Evolutionary conservation across 495 filamentous ascomycete genomes (phyloP), one percentile per base, ranked within the genome.

Genomic region (Recurvomyces mirabilis): DNA sequence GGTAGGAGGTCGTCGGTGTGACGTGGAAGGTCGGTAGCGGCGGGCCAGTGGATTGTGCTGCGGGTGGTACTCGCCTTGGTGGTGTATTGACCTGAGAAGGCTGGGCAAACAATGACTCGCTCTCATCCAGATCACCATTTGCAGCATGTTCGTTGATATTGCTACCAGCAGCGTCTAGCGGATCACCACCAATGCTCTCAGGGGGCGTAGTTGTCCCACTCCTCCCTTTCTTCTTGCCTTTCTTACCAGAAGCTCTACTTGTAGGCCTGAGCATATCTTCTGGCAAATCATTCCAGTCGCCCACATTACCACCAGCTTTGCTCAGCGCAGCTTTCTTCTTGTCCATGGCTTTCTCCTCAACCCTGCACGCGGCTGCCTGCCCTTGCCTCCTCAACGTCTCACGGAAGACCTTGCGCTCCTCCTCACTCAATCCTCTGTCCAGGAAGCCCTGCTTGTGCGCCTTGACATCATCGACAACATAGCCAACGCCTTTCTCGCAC

Each of bases 401-500:
- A 37, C 54, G 15, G 38, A 38, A 65, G 15, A 42, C 55, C 42
- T 62, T 54, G 47, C 76, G 71, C 46, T 78, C 72, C 41, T 66
- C 58, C 25, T 70, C 68, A 51, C 72, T 62, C 50, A 86, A 67
- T 4, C 71, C 58, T 17, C 36, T 38, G 22, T 42, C 33, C 38
- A 55, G 60, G 51, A 91, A 72, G 35, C 68, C 73, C 14, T 67
- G 49, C 6, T 69, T 66, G 58, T 95, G 87, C 45, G 71, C 76
- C 20, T 68, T 63, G 19, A 68, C 65, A 61, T 93, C 87, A 59
- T 94, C 80, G 54, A 82, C 79, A 47, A 93, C 73, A 63, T 81
- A 87, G 44, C 73, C 87, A 53, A 77, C 73, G 53, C 74, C 77
- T 54, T 79, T 81, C 52, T 94, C 84, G 46, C 93, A 78, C 24